Evolutionary conservation across 176 grass and related monocot species (phyloP), one percentile per base, ranked within the genome.

Genomic region (Phoenix dactylifera): DNA sequence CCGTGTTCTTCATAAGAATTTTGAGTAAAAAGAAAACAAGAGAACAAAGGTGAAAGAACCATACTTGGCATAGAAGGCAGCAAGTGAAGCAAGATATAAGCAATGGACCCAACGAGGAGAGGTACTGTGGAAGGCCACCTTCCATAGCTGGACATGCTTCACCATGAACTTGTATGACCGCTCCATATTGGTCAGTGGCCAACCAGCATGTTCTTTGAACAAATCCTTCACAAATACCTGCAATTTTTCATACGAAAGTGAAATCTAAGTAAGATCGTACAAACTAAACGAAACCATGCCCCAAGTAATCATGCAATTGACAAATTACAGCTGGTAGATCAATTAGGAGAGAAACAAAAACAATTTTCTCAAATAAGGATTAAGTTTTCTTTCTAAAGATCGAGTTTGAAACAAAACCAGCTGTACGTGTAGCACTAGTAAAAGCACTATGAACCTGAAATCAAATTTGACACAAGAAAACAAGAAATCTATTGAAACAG

Each of bases 141-240:
- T 98, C 93, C 93, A 98, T 5, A 98, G 84, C 81, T 98, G 93
- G 60, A 88, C 93, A 82, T 98, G 93, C 80, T 92, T 97, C 66
- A 97, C 93, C 93, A 97, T 91, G 84, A 97, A 97, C 59, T 97
- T 97, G 76, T 97, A 97, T 1, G 93, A 91, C 62, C 78, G 91
- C 69, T 97, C 93, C 93, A 97, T 97, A 73, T 86, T 80, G 72
- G 91, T 97, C 62, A 97, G 76, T 39, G 87, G 93, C 93, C 93
- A 92, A 0, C 93, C 93, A 3, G 93, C 93, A 57, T 97, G 87
- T 50, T 97, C 93, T 75, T 91, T 97, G 79, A 88, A 97, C 16
- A 98, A 72, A 79, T 98, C 93, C 76, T 98, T 98, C 51, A 92
- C 93, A 52, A 85, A 88, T 25, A 98, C 87, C 93, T 98, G 76